Evolutionary conservation across 2,329 filamentous ascomycete genomes (phyloP), one percentile per base, ranked within the genome.

Genomic region (Pseudocercospora fuligena): DNA sequence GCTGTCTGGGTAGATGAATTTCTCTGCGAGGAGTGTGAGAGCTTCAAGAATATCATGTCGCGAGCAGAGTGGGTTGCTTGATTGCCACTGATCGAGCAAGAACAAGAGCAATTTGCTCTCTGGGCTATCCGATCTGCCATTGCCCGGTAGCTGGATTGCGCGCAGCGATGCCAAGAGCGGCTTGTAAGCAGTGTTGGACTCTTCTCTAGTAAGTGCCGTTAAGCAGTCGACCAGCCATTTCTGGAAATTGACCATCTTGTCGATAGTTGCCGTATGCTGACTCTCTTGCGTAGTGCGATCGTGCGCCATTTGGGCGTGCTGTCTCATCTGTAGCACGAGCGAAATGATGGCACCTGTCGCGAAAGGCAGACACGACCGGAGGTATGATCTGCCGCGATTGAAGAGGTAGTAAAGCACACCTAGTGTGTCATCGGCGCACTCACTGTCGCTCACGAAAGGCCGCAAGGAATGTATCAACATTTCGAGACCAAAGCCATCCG

Each of bases 351-450:
- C 91, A 0, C 94, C 94, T 11, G 92, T 89, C 49, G 96, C 82
- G 73, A 97, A 97, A 0, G 89, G 90, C 0, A 93, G 89, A 0
- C 86, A 84, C 33, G 78, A 80, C 33, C 61, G 49, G 4, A 99
- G 82, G 75, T 94, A 89, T 5, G 80, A 73, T 16, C 82, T 81
- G 7, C 94, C 93, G 60, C 86, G 85, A 5, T 87, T 82, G 14
- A 98, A 83, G 1, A 99, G 85, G 78, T 97, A 97, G 77, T 93
- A 91, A 66, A 92, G 89, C 36, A 99, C 87, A 0, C 94, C 94
- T 53, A 98, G 84, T 1, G 92, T 90, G 80, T 99, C 95, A 75
- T 97, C 92, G 9, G 94, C 92, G 78, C 94, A 98, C 75, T 96
- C 91, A 0, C 90, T 86, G 72, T 98, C 90, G 1, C 90, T 90